Evolutionary conservation across 176 grass and related monocot species (phyloP).

Genomic region (Triticum monococcum): DNA sequence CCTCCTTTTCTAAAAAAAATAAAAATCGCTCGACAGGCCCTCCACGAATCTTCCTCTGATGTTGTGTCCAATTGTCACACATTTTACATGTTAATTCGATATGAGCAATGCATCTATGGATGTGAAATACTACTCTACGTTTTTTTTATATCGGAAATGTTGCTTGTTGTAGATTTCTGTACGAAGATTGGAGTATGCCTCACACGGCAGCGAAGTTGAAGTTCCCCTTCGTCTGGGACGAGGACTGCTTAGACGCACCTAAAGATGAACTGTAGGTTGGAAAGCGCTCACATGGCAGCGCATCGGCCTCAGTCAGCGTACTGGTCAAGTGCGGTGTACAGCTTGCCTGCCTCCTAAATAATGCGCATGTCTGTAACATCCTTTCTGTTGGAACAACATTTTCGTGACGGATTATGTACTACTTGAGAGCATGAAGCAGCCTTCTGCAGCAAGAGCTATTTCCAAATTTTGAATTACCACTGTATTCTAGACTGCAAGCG

Average conservation of each 20-base stretch:
- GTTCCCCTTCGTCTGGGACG: conserved; percentile 82
- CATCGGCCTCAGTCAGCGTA: not conserved
- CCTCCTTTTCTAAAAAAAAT: too few relatives aligned
- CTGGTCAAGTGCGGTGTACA: not conserved
- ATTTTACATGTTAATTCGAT: not conserved
- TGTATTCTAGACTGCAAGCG: not conserved
- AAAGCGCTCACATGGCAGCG: not conserved
- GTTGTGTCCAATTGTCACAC: not conserved
- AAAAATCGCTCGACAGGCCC: not conserved
- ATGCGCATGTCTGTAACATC: conserved; percentile 9
- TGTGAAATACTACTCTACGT: not conserved
- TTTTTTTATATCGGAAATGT: not conserved
- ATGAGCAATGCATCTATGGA: not conserved
- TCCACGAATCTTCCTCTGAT: not conserved
- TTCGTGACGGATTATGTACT: not conserved
- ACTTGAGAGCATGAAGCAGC: not conserved
- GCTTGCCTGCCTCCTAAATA: not conserved
- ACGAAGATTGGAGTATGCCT: conserved; percentile 79
- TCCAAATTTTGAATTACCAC: not conserved
- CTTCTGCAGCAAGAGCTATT: not conserved
- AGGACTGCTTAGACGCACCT: conserved; percentile 51
- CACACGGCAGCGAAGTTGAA: conserved; percentile 75
- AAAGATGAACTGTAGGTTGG: conserved; percentile 76
- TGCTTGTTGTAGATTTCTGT: conserved; percentile 63
- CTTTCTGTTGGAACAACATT: not conserved